Conservation (phyloP, 495 filamentous ascomycete species). For the Neurospora pannonica region DNA sequence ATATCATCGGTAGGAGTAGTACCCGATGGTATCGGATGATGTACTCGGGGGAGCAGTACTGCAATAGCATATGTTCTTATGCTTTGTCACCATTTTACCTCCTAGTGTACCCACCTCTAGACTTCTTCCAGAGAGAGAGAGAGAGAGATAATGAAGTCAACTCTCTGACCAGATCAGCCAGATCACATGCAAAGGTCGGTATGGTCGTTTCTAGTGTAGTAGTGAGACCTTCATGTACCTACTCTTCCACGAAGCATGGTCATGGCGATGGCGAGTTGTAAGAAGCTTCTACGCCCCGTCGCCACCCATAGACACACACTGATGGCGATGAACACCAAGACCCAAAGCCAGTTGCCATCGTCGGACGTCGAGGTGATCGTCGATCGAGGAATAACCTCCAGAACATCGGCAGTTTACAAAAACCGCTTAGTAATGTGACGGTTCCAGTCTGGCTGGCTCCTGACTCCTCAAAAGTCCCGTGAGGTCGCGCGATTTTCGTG, state of each 20-base stretch:
- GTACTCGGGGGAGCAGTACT: neutral
- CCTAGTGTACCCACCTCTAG: no score
- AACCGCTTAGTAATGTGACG: neutral
- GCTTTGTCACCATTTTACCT: no score
- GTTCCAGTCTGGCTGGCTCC: neutral
- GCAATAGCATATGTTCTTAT: no score
- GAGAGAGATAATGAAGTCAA: no score
- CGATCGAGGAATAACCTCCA: neutral
- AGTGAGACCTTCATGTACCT: no score
- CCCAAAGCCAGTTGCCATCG: neutral
- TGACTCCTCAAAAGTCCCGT: neutral
- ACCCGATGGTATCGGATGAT: neutral
- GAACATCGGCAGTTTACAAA: neutral
- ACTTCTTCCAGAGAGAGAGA: no score
- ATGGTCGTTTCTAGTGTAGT: no score
- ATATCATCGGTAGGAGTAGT: neutral
- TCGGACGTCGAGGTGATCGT: neutral
- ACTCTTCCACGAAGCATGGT: neutral
- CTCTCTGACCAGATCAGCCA: no score
- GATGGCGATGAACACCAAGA: neutral
- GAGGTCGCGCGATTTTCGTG: neutral
- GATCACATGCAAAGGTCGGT: no score
- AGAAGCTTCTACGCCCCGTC: neutral
- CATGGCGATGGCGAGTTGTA: neutral
- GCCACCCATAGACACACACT: no score